phyloP scores from a whole-genome alignment of 1,284 basidiomycete species.

The Lignosus rhinocerotis region DNA sequence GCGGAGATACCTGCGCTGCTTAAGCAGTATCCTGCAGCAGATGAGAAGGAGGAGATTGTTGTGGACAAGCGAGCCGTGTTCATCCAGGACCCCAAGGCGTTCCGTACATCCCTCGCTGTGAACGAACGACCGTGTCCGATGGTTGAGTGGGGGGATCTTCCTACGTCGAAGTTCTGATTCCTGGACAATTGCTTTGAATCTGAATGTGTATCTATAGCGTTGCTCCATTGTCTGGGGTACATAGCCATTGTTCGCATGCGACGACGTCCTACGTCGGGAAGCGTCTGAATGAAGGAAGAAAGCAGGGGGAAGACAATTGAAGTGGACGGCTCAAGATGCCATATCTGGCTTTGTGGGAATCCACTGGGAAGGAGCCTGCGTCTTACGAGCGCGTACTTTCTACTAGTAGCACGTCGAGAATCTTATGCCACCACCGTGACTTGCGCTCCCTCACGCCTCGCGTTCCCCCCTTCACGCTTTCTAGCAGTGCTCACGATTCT shows the following conservation, averaged over 20 bases:
- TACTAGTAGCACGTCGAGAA: neutral
- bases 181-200: neutral
- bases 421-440: constrained; percentile 20
- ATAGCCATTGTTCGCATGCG: neutral
- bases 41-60: constrained; percentile 48
- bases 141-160: constrained; percentile 70
- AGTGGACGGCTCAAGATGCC: neutral
- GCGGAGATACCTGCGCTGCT: constrained; percentile 53
- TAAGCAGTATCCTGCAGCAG: constrained; percentile 51
- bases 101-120: constrained; percentile 64
- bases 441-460: neutral
- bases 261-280: neutral
- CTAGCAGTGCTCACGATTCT: neutral
- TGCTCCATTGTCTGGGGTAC: constrained; percentile 1
- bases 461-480: neutral
- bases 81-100: constrained; percentile 69
- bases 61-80: constrained; percentile 55
- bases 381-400: constrained; percentile 1
- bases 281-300: neutral
- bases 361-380: constrained; percentile 17
- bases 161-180: constrained; percentile 45
- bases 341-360: constrained; percentile 3
- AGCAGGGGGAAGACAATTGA: constrained; percentile 9
- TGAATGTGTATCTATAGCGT: constrained; percentile 12
- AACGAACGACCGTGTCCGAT: constrained; percentile 58